phyloP scores from a whole-genome alignment of 2,329 filamentous ascomycete species.

The Sclerotinia subarctica region DNA sequence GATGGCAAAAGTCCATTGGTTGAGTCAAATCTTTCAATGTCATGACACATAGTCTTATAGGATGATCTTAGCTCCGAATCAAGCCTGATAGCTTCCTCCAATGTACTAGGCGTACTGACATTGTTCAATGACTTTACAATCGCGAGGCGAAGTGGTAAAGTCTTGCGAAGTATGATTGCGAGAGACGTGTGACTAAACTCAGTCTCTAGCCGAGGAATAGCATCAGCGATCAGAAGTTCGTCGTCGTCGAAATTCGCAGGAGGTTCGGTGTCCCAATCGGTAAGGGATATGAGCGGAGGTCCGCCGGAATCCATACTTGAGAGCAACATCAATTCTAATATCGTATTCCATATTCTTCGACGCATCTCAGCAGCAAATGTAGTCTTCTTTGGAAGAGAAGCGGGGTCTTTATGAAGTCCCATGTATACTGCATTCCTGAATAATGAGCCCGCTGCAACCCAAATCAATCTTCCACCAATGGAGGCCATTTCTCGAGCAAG shows the following conservation, averaged over 20 bases:
- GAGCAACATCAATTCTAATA: slow-evolving; percentile 48
- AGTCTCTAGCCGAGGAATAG: slow-evolving; percentile 38
- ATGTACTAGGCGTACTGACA: slow-evolving; percentile 41
- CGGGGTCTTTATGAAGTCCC: slow-evolving; percentile 51
- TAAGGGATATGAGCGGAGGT: slow-evolving; percentile 42
- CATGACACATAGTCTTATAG: not conserved
- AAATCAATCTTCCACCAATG: slow-evolving; percentile 47
- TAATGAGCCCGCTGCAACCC: slow-evolving; percentile 47
- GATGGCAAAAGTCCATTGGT: slow-evolving; percentile 35
- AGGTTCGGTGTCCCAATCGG: slow-evolving; percentile 49
- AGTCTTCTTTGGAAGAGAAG: slow-evolving; percentile 39
- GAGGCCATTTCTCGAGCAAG: slow-evolving; percentile 43
- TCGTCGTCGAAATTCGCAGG: slow-evolving; percentile 52
- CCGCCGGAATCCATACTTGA: slow-evolving; percentile 47
- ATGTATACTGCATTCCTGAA: slow-evolving; percentile 48
- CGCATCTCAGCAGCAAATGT: slow-evolving; percentile 46
- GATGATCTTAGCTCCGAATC: slow-evolving; percentile 2
- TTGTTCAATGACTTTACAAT: slow-evolving; percentile 46
- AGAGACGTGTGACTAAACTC: slow-evolving; percentile 44
- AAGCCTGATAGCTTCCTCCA: slow-evolving; percentile 46
- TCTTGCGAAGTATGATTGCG: slow-evolving; percentile 44
- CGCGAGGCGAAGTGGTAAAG: slow-evolving; percentile 45
- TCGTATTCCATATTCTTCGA: slow-evolving; percentile 51
- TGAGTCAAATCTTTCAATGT: not conserved
- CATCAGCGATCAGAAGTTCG: slow-evolving; percentile 41